Conservation (phyloP, 208 protist genomes). For the Wallacemonas collosoma region DNA sequence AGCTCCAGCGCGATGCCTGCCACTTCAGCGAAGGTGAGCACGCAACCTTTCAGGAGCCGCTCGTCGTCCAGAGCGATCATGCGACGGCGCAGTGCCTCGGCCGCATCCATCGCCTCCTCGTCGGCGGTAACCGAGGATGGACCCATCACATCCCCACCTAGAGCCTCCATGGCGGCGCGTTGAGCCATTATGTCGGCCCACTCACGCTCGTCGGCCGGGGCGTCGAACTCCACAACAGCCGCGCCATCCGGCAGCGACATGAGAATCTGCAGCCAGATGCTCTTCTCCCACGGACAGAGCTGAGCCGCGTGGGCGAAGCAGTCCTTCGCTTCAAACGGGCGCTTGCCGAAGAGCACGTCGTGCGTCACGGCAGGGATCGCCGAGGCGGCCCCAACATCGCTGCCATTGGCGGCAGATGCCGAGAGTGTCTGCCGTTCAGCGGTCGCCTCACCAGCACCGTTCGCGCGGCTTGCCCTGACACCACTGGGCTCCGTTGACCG, state of each 20-base stretch:
- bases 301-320: slow-evolving; percentile 31
- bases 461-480: background rate
- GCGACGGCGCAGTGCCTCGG: background rate
- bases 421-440: background rate
- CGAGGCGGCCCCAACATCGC: background rate
- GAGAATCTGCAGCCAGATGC: slow-evolving; percentile 26
- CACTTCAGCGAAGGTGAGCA: slow-evolving; percentile 25
- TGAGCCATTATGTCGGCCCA: slow-evolving; percentile 16
- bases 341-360: slow-evolving; percentile 31
- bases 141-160: background rate
- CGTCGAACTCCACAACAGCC: slow-evolving; percentile 29
- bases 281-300: slow-evolving; percentile 17
- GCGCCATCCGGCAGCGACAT: slow-evolving; percentile 8
- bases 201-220: slow-evolving; percentile 26
- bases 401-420: background rate
- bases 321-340: slow-evolving; percentile 30
- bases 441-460: background rate
- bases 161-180: slow-evolving; percentile 9
- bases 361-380: slow-evolving; percentile 16
- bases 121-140: background rate
- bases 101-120: background rate
- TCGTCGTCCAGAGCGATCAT: slow-evolving; percentile 16
- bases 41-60: slow-evolving; percentile 19
- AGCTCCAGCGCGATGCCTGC: slow-evolving; percentile 22
- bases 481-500: background rate